Evolutionary conservation across 345 rosid genomes (phyloP).

Genomic region (Xanthoceras sorbifolium): DNA sequence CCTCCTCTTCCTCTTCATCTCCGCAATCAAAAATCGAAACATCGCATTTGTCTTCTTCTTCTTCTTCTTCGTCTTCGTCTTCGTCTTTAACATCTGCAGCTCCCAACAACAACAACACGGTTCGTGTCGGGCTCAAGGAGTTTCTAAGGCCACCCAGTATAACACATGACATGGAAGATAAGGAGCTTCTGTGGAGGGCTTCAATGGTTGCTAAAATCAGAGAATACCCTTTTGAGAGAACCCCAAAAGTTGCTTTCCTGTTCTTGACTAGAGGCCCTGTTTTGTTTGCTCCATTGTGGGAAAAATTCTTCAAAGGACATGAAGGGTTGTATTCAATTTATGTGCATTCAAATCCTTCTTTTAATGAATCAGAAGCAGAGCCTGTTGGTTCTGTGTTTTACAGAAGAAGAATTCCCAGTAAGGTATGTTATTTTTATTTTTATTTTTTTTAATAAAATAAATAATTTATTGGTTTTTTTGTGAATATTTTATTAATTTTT

Average conservation of each 20-base stretch:
- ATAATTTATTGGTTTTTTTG: not conserved
- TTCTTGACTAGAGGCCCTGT: constrained; percentile 75
- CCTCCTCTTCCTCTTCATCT: constrained; percentile 20
- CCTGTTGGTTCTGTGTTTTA: constrained; percentile 54
- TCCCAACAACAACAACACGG: not conserved
- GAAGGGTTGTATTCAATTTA: constrained; percentile 63
- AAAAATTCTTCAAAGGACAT: constrained; percentile 70
- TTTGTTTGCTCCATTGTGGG: constrained; percentile 80
- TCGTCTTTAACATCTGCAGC: constrained; percentile 13
- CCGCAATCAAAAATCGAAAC: constrained; percentile 4
- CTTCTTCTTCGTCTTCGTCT: constrained; percentile 12
- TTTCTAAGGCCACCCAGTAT: constrained; percentile 41
- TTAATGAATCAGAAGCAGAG: constrained; percentile 39
- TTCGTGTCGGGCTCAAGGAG: constrained; percentile 34
- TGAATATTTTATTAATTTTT: not conserved
- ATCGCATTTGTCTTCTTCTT: constrained; percentile 11
- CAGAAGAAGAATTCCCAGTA: constrained; percentile 73
- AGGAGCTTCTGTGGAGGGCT: constrained; percentile 74
- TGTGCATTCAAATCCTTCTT: constrained; percentile 64
- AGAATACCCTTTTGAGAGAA: constrained; percentile 46
- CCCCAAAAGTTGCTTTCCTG: constrained; percentile 81
- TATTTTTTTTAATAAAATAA: no score
- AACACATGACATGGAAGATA: constrained; percentile 72
- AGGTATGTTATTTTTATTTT: constrained; percentile 45
- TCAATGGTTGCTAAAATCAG: constrained; percentile 48